phyloP scores from a whole-genome alignment of 2,329 filamentous ascomycete species.

The Elsinoe ampelina region DNA sequence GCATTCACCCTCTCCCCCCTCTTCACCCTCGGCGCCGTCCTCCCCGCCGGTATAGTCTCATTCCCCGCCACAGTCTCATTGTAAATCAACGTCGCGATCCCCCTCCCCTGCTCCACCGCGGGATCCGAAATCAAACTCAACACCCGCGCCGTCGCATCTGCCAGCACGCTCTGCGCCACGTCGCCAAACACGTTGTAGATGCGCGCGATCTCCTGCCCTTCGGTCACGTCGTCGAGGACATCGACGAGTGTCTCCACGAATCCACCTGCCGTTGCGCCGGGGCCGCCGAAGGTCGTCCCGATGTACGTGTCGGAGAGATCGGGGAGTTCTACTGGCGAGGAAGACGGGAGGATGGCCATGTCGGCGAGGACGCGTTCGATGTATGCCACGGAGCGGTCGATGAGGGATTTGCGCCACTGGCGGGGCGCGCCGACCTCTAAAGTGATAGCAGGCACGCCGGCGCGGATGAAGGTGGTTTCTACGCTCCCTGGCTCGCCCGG shows the following conservation, averaged over 20 bases:
- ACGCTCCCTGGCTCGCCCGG: conserved; percentile 31
- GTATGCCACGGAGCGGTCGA: conserved; percentile 27
- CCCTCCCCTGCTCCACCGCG: conserved; percentile 4
- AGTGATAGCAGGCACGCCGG: conserved; percentile 30
- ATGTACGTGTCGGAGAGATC: conserved; percentile 3
- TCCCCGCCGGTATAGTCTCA: not conserved
- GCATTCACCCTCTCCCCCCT: conserved; percentile 1
- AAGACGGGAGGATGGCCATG: conserved; percentile 18
- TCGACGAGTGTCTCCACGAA: conserved; percentile 10
- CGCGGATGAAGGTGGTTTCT: conserved; percentile 31
- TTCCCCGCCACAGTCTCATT: not conserved
- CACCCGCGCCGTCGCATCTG: conserved; percentile 2
- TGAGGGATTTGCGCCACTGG: conserved; percentile 30
- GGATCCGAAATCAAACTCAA: conserved; percentile 6
- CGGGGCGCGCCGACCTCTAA: conserved; percentile 33
- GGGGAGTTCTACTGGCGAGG: not conserved
- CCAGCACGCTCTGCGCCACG: conserved; percentile 3
- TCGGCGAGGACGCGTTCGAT: conserved; percentile 25
- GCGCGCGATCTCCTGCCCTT: conserved; percentile 3
- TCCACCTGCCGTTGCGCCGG: not conserved
- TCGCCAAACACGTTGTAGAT: conserved; percentile 7
- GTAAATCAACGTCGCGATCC: conserved; percentile 1
- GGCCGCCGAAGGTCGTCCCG: not conserved
- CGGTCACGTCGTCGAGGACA: conserved; percentile 4
- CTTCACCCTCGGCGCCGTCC: not conserved